phyloP scores from a whole-genome alignment of 164 flowering plant genomes.

The Vitis riparia region DNA sequence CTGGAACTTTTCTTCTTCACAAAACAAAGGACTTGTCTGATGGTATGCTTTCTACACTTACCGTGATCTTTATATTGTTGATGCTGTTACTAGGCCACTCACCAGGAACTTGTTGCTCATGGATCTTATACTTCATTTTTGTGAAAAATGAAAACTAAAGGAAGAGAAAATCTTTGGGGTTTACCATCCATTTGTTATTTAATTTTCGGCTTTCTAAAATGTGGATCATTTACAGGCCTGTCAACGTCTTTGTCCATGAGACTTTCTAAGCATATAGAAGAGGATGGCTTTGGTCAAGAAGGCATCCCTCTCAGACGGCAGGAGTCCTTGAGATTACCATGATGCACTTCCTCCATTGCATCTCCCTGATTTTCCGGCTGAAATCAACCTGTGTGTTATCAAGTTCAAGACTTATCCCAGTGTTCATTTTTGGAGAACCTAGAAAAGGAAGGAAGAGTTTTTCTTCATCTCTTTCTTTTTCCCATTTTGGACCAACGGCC shows the following conservation, averaged over 20 bases:
- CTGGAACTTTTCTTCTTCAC: constrained; percentile 68
- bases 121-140: too few species aligned
- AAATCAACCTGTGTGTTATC: constrained; percentile 1
- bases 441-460: constrained; percentile 8
- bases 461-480: neutral
- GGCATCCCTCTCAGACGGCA: constrained; percentile 58
- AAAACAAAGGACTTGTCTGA: constrained; percentile 61
- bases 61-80: neutral
- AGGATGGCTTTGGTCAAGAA: constrained; percentile 45
- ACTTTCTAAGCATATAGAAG: constrained; percentile 40
- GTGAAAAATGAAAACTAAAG: too few species aligned
- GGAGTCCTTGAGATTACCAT: constrained; percentile 35
- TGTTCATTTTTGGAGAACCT: neutral
- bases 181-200: neutral
- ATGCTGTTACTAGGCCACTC: neutral
- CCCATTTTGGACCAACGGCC: too few species aligned
- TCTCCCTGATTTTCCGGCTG: too few species aligned
- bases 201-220: neutral
- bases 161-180: too few species aligned
- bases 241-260: constrained; percentile 26
- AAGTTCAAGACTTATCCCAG: neutral
- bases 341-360: constrained; percentile 6
- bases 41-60: constrained; percentile 24
- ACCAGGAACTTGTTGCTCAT: neutral
- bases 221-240: constrained; percentile 18